Conservation (phyloP, 1,284 basidiomycete genomes). For the Afroboletus lepidellus region DNA sequence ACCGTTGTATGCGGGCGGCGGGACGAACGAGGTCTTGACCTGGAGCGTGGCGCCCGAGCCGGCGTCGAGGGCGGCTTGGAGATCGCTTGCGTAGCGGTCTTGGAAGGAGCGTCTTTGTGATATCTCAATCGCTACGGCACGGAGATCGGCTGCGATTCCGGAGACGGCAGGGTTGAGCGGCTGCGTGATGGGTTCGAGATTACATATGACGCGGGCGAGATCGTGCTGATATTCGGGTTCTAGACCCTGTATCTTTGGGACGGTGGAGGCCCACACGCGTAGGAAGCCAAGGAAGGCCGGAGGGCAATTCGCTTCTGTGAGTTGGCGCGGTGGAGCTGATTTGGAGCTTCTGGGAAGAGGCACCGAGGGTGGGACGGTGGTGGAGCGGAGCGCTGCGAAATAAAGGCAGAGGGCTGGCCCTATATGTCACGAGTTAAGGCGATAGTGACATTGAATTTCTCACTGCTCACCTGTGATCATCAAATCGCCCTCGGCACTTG, state of each 20-base stretch:
- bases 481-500: constrained; percentile 73
- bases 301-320: constrained; percentile 58
- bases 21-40: constrained; percentile 63
- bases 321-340: constrained; percentile 40
- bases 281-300: constrained; percentile 64
- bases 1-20: constrained; percentile 65
- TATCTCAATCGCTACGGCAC: constrained; percentile 77
- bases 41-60: constrained; percentile 40
- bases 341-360: constrained; percentile 50
- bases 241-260: constrained; percentile 63
- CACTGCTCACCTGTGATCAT: constrained; percentile 72
- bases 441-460: constrained; percentile 27
- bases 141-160: constrained; percentile 70
- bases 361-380: constrained; percentile 57
- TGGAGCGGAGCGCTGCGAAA: constrained; percentile 61
- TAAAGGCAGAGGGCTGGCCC: constrained; percentile 64
- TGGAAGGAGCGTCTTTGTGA: constrained; percentile 81
- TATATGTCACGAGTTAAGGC: constrained; percentile 36
- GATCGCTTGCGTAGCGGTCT: constrained; percentile 65
- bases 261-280: constrained; percentile 65
- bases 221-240: constrained; percentile 69
- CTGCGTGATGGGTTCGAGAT: constrained; percentile 44
- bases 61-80: constrained; percentile 74
- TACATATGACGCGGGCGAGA: constrained; percentile 75
- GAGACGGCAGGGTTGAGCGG: constrained; percentile 42